phyloP scores from a whole-genome alignment of 371 early-diverging fungal genomes.

The Mortierella sp. region DNA sequence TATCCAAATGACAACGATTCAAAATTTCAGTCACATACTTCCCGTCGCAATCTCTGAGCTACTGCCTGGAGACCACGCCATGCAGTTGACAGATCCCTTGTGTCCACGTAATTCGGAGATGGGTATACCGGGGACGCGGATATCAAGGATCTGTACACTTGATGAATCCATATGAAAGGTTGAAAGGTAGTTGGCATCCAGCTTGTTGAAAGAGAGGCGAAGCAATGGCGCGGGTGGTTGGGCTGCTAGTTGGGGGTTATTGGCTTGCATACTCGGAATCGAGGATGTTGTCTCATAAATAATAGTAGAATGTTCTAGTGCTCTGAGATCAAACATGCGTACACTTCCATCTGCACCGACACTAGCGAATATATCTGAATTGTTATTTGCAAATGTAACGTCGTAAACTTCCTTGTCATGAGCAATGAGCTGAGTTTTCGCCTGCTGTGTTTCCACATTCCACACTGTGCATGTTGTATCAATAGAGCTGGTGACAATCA shows the following conservation, averaged over 20 bases:
- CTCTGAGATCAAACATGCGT: slow-evolving; percentile 95
- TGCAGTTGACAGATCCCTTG: slow-evolving; percentile 78
- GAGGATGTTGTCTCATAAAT: slow-evolving; percentile 91
- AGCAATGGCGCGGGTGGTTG: slow-evolving; percentile 74
- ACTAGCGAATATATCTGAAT: slow-evolving; percentile 93
- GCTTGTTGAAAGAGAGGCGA: slow-evolving; percentile 88
- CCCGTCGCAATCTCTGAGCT: slow-evolving; percentile 79
- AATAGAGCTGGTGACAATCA: slow-evolving; percentile 92
- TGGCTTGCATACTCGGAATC: slow-evolving; percentile 48
- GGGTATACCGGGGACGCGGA: slow-evolving; percentile 91
- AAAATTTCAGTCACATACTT: slow-evolving; percentile 61
- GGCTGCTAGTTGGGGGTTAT: slow-evolving; percentile 21
- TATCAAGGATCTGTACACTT: slow-evolving; percentile 87
- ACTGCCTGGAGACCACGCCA: slow-evolving; percentile 87
- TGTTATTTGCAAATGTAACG: slow-evolving; percentile 89
- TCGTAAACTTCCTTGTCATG: slow-evolving; percentile 98
- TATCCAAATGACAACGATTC: background rate
- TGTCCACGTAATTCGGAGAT: slow-evolving; percentile 88
- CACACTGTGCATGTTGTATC: slow-evolving; percentile 99
- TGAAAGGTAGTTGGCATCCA: slow-evolving; percentile 91
- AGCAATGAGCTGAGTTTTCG: slow-evolving; percentile 97
- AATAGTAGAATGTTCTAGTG: slow-evolving; percentile 95
- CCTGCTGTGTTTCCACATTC: slow-evolving; percentile 93
- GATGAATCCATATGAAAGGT: slow-evolving; percentile 90
- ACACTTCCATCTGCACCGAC: slow-evolving; percentile 97